Percentiles rank a stretch among this genome's conserved stretches.
These are phyloP conservation scores for Fragaria vesca DNA, from an alignment of 306 rosid species.

Conservation along the genomic window DNA sequence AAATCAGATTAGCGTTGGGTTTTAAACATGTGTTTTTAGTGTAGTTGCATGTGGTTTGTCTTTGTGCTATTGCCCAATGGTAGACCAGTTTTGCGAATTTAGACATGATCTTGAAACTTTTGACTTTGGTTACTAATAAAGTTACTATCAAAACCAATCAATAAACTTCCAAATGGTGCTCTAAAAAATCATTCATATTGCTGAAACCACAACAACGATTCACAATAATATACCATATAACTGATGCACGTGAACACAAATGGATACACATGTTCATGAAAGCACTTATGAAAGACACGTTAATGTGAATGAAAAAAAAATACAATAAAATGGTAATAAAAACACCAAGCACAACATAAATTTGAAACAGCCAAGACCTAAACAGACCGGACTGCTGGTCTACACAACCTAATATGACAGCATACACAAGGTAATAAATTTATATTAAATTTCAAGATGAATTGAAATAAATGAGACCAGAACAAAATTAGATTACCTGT, in stretches of 20 bases:
- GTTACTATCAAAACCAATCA: not conserved
- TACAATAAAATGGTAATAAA: not conserved
- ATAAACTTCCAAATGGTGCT: not conserved
- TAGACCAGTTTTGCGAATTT: not conserved
- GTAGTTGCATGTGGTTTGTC: not conserved
- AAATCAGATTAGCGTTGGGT: not conserved
- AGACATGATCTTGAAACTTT: not conserved
- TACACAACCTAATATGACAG: not conserved
- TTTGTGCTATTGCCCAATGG: not conserved
- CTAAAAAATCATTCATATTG: not conserved
- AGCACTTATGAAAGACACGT: not conserved
- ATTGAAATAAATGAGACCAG: not conserved
- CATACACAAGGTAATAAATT: not conserved
- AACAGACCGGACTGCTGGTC: not conserved
- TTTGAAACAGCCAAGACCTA: conserved; percentile 15
- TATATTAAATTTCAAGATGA: not conserved
- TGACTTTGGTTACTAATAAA: not conserved
- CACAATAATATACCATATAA: not conserved
- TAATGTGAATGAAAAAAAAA: not conserved
- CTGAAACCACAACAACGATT: not conserved
- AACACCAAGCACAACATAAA: not conserved
- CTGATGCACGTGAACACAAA: not conserved
- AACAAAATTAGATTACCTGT: conserved; percentile 57
- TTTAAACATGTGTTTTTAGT: not conserved
- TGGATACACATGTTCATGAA: not conserved